Percentiles rank a stretch among this genome's conserved stretches.
phyloP scores from a whole-genome alignment of 257 asterid genomes.

The Solanum appendiculatum region DNA sequence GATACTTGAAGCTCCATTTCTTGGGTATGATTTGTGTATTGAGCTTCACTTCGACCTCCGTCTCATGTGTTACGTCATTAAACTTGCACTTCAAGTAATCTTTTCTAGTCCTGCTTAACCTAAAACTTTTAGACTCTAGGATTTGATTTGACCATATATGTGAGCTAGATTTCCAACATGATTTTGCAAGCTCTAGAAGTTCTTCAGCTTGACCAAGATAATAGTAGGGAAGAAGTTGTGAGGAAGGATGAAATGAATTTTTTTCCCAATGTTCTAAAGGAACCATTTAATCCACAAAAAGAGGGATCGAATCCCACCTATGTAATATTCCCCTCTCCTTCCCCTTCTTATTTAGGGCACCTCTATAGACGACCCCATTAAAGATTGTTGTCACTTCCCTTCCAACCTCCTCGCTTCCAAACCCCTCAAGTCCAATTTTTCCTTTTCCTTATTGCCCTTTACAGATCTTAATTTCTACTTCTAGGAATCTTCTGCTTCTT shows the following conservation, averaged over 20 bases:
- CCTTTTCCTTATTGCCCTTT: background rate
- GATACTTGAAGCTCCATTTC: background rate
- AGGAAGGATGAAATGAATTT: background rate
- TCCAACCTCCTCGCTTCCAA: background rate
- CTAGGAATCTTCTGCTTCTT: background rate
- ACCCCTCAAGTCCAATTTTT: background rate
- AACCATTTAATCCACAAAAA: background rate
- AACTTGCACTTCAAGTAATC: background rate
- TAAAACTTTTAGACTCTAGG: background rate
- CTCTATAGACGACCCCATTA: background rate
- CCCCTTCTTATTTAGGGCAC: background rate
- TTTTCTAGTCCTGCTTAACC: background rate
- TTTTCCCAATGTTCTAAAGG: background rate
- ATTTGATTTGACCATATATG: background rate
- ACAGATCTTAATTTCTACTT: background rate
- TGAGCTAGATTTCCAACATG: background rate
- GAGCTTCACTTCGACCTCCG: background rate
- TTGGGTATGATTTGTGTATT: background rate
- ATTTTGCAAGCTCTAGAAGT: background rate
- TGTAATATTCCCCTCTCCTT: background rate
- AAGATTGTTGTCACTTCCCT: background rate
- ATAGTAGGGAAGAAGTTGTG: background rate
- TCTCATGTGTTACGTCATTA: background rate
- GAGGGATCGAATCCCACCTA: background rate
- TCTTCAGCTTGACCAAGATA: background rate